Conservation (phyloP, 331 rosid genomes). For the Quercus phellos region DNA sequence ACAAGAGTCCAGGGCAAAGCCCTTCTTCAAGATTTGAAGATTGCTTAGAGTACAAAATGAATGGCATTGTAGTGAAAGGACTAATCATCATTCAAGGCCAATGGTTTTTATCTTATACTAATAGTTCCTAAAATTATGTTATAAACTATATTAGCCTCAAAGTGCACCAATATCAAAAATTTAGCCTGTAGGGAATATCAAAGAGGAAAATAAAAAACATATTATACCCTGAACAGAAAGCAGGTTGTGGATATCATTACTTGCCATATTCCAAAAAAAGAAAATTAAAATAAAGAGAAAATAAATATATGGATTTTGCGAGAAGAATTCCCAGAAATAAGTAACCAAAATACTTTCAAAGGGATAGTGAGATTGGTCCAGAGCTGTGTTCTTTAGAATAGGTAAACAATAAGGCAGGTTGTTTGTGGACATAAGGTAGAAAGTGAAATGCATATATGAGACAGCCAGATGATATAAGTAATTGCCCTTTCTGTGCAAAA, state of each 20-base stretch:
- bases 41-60: background rate
- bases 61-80: background rate
- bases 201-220: background rate
- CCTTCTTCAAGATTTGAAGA: background rate
- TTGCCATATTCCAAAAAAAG: background rate
- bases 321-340: background rate
- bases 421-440: background rate
- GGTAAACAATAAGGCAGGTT: background rate
- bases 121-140: background rate
- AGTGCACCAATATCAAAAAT: background rate
- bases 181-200: background rate
- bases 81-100: background rate
- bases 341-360: background rate
- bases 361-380: constrained; percentile 5
- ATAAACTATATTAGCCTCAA: background rate
- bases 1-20: background rate
- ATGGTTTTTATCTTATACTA: background rate
- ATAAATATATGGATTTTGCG: background rate
- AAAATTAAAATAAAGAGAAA: background rate
- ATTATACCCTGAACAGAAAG: background rate
- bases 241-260: background rate
- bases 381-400: constrained; percentile 9
- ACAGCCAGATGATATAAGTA: constrained; percentile 8
- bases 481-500: constrained; percentile 17
- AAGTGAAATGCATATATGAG: background rate